phyloP scores from a whole-genome alignment of 495 filamentous ascomycete species.

The Darksidea phi region DNA sequence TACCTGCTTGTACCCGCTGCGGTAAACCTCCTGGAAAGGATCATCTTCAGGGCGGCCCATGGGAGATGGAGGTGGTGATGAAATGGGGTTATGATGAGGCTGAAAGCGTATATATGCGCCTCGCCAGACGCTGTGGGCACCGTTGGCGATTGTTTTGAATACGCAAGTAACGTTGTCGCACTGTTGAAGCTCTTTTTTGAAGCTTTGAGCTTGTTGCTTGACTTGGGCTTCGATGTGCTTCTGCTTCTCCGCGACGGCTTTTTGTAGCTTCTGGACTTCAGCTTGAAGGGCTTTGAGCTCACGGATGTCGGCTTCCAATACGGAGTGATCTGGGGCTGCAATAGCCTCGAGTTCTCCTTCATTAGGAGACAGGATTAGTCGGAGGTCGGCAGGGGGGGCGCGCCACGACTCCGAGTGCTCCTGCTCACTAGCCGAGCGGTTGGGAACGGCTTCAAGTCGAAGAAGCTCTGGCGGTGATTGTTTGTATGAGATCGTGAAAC shows the following conservation, averaged over 20 bases:
- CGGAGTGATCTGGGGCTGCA: conserved; percentile 6
- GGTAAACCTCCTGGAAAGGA: conserved; percentile 16
- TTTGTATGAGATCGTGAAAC: conserved; percentile 38
- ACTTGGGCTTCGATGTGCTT: conserved; percentile 32
- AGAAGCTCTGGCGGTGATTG: conserved; percentile 35
- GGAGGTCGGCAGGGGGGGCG: conserved; percentile 31
- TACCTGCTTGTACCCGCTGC: conserved; percentile 14
- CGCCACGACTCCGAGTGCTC: conserved; percentile 32
- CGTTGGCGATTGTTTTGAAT: conserved; percentile 30
- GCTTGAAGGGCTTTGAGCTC: conserved; percentile 38
- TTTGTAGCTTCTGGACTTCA: conserved; percentile 34
- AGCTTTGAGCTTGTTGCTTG: conserved; percentile 26
- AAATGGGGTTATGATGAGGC: conserved; percentile 17
- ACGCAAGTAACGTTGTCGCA: conserved; percentile 44
- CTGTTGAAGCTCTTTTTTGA: conserved; percentile 39
- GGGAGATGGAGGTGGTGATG: not conserved
- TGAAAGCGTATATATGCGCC: conserved; percentile 25
- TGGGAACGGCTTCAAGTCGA: conserved; percentile 24
- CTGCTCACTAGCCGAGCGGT: conserved; percentile 17
- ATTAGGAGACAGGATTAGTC: conserved; percentile 13
- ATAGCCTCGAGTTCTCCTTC: not conserved
- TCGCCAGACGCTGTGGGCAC: conserved; percentile 34
- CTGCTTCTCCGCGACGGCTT: conserved; percentile 35
- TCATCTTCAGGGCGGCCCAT: conserved; percentile 26
- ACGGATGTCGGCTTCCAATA: conserved; percentile 36